Evolutionary conservation across 768 basidiomycete genomes (phyloP), one percentile per base, ranked within the genome.

Genomic region (Podaxis sp.): DNA sequence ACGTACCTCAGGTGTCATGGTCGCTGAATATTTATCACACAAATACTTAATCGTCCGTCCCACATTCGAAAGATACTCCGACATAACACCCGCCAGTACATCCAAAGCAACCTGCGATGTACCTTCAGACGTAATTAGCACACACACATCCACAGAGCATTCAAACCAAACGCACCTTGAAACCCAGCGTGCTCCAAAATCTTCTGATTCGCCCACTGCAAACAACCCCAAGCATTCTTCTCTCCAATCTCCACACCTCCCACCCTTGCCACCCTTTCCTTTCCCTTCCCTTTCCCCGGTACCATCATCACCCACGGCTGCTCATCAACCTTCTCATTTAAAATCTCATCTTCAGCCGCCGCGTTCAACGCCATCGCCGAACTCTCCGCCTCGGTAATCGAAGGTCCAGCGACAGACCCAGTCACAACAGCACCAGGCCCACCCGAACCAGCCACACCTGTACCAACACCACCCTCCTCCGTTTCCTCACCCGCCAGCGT

Each of bases 121-220:
- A 50, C 93, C 94, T 91, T 57, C 52, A 40, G 2, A 63, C 9
- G 6, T 38, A 40, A 59, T 58, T 19, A 38, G 13, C 27, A 59
- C 43, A 38, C 55, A 25, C 25, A 46, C 24, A 62, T n/a, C 40
- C 19, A 46, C 43, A 54, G 3, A 50, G 57, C 52, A 52, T 22
- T 17, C 24, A 50, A 17, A 61, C 36, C 47, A 15, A 61, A 75
- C 86, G 61, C 61, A 90, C 94, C 93, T 80, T 97, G 96, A 69
- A 97, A 97, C 2, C 95, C 95, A 53, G 83, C 81, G 78, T 97
- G 96, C 67, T 96, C 94, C 68, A 97, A 69, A 55, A 96, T 80
- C 76, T 92, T 94, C 57, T 77, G 76, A 24, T 83, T 79, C 82
- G 85, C 84, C 91, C 88, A 93, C 66, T 80, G 77, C 69, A 89